phyloP scores from a whole-genome alignment of 2,329 filamentous ascomycete genomes.

The Penicillium brevicompactum region DNA sequence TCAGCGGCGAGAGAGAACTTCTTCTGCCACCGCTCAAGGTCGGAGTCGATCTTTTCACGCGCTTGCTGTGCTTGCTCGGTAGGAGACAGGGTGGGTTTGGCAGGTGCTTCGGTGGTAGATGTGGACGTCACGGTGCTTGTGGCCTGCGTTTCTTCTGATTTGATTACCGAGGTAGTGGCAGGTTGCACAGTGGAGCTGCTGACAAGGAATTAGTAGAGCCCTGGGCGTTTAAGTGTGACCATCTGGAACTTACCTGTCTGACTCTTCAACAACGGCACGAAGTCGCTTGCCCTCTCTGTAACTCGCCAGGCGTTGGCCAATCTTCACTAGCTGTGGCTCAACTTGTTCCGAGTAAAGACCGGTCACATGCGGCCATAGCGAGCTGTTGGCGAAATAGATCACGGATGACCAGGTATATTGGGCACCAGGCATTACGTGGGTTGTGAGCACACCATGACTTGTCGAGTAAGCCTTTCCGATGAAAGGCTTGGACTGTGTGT shows the following conservation, averaged over 20 bases:
- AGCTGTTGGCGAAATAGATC: constrained; percentile 70
- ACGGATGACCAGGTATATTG: constrained; percentile 71
- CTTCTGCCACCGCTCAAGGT: constrained; percentile 81
- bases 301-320: constrained; percentile 80
- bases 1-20: constrained; percentile 86
- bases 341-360: constrained; percentile 87
- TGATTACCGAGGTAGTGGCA: constrained; percentile 24
- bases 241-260: constrained; percentile 46
- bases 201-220: constrained; percentile 11
- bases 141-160: constrained; percentile 16
- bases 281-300: constrained; percentile 63
- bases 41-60: constrained; percentile 70
- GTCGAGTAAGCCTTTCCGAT: constrained; percentile 67
- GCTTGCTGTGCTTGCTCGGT: constrained; percentile 43
- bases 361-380: constrained; percentile 78
- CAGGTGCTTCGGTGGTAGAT: constrained; percentile 29
- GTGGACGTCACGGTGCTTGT: constrained; percentile 25
- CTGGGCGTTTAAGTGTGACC: neutral
- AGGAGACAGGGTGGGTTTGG: constrained; percentile 45
- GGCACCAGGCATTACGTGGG: constrained; percentile 71
- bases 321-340: constrained; percentile 90
- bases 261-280: constrained; percentile 59
- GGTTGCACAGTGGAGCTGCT: constrained; percentile 24
- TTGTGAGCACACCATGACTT: constrained; percentile 66
- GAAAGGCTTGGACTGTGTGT: constrained; percentile 74